Evolutionary conservation across 352 stramenopile species (phyloP).

Genomic region (Globisporangium nagaii): DNA sequence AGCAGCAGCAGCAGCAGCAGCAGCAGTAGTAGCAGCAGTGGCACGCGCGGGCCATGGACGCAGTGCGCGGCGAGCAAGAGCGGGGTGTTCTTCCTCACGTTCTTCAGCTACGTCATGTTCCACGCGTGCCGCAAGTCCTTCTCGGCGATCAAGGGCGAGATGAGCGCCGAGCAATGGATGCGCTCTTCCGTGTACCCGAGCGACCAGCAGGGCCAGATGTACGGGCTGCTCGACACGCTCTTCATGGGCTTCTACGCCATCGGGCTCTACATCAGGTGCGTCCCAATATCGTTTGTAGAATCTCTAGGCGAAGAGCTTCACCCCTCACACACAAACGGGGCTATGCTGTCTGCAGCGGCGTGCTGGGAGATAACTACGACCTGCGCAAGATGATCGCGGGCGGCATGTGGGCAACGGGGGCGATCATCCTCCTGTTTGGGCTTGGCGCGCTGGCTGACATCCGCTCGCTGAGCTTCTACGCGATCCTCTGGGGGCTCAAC

Average conservation of each 20-base stretch:
- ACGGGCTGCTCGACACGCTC: conserved; percentile 72
- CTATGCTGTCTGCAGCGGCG: conserved; percentile 27
- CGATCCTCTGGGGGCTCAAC: conserved; percentile 65
- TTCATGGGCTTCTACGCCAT: conserved; percentile 78
- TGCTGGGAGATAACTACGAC: conserved; percentile 67
- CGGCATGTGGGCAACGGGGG: conserved; percentile 65
- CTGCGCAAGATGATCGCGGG: conserved; percentile 59
- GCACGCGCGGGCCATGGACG: not conserved
- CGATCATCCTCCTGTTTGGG: conserved; percentile 55
- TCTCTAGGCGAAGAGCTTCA: too few relatives aligned
- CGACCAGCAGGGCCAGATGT: conserved; percentile 75
- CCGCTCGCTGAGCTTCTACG: conserved; percentile 67
- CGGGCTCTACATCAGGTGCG: conserved; percentile 63
- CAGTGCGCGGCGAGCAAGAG: conserved; percentile 36
- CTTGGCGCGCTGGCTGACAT: conserved; percentile 52
- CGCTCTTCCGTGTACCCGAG: conserved; percentile 47
- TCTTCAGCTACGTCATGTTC: conserved; percentile 80
- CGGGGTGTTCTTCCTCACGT: conserved; percentile 65
- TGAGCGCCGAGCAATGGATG: conserved; percentile 76
- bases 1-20: not conserved
- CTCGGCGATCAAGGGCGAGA: conserved; percentile 78
- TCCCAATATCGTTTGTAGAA: too few relatives aligned
- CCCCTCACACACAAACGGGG: too few relatives aligned
- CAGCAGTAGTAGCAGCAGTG: not conserved
- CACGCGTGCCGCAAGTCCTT: conserved; percentile 77